Evolutionary conservation across 371 early-diverging fungal species (phyloP).

Genomic region (Mortierella sp.): DNA sequence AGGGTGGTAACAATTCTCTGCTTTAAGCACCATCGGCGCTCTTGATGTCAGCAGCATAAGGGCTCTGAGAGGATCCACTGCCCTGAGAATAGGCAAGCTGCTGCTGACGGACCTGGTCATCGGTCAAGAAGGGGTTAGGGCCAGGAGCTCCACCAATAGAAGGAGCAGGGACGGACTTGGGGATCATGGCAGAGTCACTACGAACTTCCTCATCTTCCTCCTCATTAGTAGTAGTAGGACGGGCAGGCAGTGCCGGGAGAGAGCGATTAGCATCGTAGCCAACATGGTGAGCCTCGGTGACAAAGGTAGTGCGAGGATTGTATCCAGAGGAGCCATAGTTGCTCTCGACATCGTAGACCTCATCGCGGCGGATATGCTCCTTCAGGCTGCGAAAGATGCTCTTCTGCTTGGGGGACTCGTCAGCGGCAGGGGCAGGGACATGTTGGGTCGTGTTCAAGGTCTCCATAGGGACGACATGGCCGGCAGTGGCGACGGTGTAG

Average conservation of each 20-base stretch:
- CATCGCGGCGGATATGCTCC: background rate
- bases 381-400: conserved; percentile 7
- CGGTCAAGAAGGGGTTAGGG: conserved; percentile 1
- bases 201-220: conserved; percentile 4
- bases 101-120: background rate
- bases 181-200: conserved; percentile 1
- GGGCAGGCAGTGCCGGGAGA: background rate
- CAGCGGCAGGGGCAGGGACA: background rate
- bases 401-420: background rate
- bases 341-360: background rate
- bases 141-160: background rate
- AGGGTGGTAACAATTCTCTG: no score
- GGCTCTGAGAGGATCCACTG: background rate
- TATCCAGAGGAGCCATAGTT: conserved; percentile 3
- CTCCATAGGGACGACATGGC: background rate
- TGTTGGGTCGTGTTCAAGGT: background rate
- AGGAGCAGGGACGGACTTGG: background rate
- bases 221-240: background rate
- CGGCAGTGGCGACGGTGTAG: background rate
- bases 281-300: background rate
- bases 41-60: background rate
- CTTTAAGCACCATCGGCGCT: background rate
- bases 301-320: background rate
- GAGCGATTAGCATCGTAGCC: background rate
- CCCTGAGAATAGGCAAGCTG: background rate